Percentiles rank a stretch among this genome's conserved stretches.
These are phyloP conservation scores for Eimeria acervulina DNA, from an alignment of 169 alveolate genomes.

Conservation along the genomic window DNA sequence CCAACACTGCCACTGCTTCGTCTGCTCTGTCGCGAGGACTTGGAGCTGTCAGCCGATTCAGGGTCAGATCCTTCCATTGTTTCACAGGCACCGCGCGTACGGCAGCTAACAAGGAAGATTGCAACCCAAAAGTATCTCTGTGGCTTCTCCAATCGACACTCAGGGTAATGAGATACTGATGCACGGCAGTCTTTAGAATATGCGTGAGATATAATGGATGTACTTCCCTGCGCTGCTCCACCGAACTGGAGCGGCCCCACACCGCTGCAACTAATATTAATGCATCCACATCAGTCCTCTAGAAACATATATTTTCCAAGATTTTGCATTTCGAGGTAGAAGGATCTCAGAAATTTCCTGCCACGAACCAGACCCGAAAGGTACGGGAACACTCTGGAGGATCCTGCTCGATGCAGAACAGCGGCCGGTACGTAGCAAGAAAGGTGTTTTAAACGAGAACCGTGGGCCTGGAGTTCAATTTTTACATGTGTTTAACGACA, in stretches of 20 bases:
- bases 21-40: neutral
- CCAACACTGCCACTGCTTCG: neutral
- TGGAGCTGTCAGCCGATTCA: slow-evolving; percentile 27
- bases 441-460: neutral
- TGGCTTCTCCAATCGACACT: neutral
- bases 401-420: neutral
- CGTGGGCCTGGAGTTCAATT: neutral
- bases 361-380: neutral
- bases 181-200: neutral
- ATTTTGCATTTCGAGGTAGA: neutral
- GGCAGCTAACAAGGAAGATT: too few relatives aligned
- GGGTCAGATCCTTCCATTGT: slow-evolving; percentile 33
- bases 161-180: neutral
- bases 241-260: slow-evolving; percentile 1
- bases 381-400: neutral
- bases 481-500: neutral
- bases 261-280: neutral
- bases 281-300: neutral
- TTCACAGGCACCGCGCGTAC: neutral
- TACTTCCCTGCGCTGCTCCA: neutral
- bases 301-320: neutral
- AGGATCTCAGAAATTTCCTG: too few relatives aligned
- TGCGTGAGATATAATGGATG: neutral
- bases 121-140: neutral
- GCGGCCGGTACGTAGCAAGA: neutral